Conservation (phyloP, 73 alveolate species). For the Paramecium biaurelia region DNA sequence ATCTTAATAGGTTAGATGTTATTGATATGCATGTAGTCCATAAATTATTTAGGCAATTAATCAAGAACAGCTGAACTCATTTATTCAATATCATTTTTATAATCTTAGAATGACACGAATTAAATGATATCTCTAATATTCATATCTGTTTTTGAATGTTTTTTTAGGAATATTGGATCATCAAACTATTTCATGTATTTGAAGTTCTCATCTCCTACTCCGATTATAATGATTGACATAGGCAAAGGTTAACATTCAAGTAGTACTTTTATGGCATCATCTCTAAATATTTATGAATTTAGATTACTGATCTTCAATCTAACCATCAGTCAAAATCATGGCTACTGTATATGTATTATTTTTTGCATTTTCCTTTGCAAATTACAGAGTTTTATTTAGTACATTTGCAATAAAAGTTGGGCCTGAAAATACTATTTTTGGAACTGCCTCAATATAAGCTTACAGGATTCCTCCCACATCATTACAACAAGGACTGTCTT, state of each 20-base stretch:
- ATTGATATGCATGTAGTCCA: neutral
- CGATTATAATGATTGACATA: constrained; percentile 69
- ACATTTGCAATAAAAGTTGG: constrained; percentile 47
- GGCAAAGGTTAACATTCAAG: constrained; percentile 61
- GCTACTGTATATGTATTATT: constrained; percentile 31
- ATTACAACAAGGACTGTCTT: neutral
- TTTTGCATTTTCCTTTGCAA: constrained; percentile 9
- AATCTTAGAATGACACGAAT: constrained; percentile 37
- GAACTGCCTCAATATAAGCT: neutral
- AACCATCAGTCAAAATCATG: constrained; percentile 60
- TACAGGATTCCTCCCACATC: neutral
- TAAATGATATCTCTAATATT: neutral
- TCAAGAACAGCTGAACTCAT: constrained; percentile 30
- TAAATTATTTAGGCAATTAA: neutral
- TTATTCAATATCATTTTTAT: constrained; percentile 14
- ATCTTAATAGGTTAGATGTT: neutral
- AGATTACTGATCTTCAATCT: constrained; percentile 50
- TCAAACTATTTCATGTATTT: constrained; percentile 66
- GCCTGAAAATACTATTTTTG: constrained; percentile 37
- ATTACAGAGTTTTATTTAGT: neutral
- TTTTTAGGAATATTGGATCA: constrained; percentile 31
- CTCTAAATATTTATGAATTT: neutral
- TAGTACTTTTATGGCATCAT: constrained; percentile 38
- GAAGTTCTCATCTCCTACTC: constrained; percentile 73
- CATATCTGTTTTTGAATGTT: neutral